Evolutionary conservation across 106 monocot species (phyloP), one percentile per base, ranked within the genome.

Genomic region (Allium cepa): DNA sequence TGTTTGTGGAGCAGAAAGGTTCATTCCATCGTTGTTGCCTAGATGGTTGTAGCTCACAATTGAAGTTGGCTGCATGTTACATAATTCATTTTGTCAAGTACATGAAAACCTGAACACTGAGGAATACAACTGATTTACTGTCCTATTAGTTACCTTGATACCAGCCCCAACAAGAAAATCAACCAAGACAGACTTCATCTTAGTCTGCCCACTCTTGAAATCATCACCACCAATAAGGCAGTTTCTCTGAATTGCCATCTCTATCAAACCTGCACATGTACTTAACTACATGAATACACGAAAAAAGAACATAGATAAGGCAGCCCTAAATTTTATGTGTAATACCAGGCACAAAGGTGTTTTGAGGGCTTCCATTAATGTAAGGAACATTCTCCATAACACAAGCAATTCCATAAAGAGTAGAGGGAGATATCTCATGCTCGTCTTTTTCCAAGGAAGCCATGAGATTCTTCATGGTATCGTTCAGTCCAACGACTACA

Each of bases 31-130:
- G 61, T 99, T 99, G 82, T 99, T 99, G 11, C 97, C 97, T 8
- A 99, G 78, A 77, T 99, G 97, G 69, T 99, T 99, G 83, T 99
- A 99, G 82, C 97, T 99, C 11, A 99, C 92, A 62, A 99, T 99
- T 2, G 97, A 99, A 26, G 92, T 92, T 16, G 97, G 97, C 92
- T 97, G 62, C 16, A 46, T 60, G 10, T 48, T 10, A 66, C 64
- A 17, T 9, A 72, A 2, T 36, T 36, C 3, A 36, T 36, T 36
- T 36, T 5, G 5, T 36, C 3, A 36, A 36, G 1, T 36, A 36
- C 36, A 36, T 5, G 5, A n/a, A n/a, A n/a, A n/a, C n/a, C n/a
- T n/a, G n/a, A n/a, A n/a, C n/a, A n/a, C n/a, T n/a, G n/a, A n/a
- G n/a, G n/a, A n/a, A n/a, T 7, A 26, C 10, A 7, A 11, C 52